Percentiles rank a stretch among this genome's conserved stretches.
Conservation (phyloP, 2,329 filamentous ascomycete species). For the Hansfordia pulvinata region DNA sequence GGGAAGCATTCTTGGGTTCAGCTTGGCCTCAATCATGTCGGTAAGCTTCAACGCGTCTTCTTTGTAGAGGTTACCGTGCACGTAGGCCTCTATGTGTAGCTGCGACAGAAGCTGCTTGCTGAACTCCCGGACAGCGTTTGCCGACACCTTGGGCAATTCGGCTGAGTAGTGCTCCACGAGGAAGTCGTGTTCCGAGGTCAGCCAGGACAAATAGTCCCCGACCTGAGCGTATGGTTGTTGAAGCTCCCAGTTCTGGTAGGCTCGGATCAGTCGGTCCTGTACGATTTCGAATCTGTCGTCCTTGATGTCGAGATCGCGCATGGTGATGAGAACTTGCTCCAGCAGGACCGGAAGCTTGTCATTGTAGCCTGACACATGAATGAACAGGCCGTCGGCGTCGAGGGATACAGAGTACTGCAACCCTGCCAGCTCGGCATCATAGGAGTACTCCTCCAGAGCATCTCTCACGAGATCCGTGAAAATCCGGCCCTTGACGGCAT, state of each 20-base stretch:
- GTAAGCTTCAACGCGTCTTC: constrained; percentile 82
- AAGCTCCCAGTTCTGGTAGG: constrained; percentile 75
- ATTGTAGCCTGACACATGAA: constrained; percentile 83
- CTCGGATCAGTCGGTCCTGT: constrained; percentile 68
- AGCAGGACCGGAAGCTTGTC: constrained; percentile 87
- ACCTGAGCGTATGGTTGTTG: constrained; percentile 85
- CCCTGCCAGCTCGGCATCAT: constrained; percentile 88
- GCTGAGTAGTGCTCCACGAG: constrained; percentile 67
- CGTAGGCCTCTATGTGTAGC: constrained; percentile 75
- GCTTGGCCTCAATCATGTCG: constrained; percentile 62
- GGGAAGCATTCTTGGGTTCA: constrained; percentile 63
- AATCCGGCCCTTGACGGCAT: constrained; percentile 62
- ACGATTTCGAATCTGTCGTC: constrained; percentile 85
- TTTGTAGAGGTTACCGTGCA: constrained; percentile 87
- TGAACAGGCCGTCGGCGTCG: constrained; percentile 58
- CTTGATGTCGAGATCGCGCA: constrained; percentile 72
- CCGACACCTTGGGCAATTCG: constrained; percentile 62
- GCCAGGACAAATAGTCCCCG: constrained; percentile 66
- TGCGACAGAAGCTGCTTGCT: constrained; percentile 71
- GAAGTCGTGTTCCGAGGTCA: constrained; percentile 64
- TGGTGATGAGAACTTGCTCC: constrained; percentile 74
- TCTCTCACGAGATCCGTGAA: constrained; percentile 82
- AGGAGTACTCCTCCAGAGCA: constrained; percentile 82
- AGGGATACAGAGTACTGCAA: constrained; percentile 69
- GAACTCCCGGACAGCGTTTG: constrained; percentile 62